Evolutionary conservation across 2,329 filamentous ascomycete genomes (phyloP), one percentile per base, ranked within the genome.

Genomic region (Falciphora oryzae): DNA sequence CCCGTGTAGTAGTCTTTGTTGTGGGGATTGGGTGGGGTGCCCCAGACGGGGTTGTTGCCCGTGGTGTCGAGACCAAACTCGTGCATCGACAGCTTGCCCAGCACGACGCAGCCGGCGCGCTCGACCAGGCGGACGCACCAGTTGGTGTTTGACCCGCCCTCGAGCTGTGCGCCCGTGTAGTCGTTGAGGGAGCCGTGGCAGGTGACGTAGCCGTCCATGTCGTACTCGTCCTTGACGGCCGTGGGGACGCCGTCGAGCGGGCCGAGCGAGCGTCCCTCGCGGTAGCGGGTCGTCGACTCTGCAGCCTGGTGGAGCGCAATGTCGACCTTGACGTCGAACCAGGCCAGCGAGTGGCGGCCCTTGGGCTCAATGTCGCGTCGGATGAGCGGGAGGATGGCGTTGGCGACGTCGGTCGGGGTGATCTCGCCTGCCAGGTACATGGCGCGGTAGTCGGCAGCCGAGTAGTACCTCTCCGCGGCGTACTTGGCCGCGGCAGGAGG

Each of bases 41-140:
- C 90, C 68, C 84, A 83, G 64, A 82, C 85, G 4, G 87, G 85
- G 69, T 93, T 93, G 75, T 90, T 91, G 71, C 91, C 91, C 2
- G 88, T 89, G 0, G 89, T 92, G 70, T 92, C 88, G 66, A 89
- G 81, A 3, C 89, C 90, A 63, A 90, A 81, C 73, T 93, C 90
- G 72, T 92, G 89, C 90, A 93, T 92, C 13, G 83, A 89, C 1
- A 85, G 81, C 76, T 91, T 92, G 18, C 90, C 90, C 8, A 93
- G 77, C 28, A 92, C 78, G 18, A 94, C 79, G 1, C 85, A 89
- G 1, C 91, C 91, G 0, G 88, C 86, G 64, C 91, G 87, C 70
- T 89, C 81, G 71, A 89, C 84, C 73, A 89, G 87, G 72, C 82
- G 80, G 11, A 92, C 87, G 70, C 86, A 89, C 88, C 89, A 93